These are phyloP conservation scores for Trichophyton simii DNA, from an alignment of 2,329 filamentous ascomycete species.

Conservation along the genomic window DNA sequence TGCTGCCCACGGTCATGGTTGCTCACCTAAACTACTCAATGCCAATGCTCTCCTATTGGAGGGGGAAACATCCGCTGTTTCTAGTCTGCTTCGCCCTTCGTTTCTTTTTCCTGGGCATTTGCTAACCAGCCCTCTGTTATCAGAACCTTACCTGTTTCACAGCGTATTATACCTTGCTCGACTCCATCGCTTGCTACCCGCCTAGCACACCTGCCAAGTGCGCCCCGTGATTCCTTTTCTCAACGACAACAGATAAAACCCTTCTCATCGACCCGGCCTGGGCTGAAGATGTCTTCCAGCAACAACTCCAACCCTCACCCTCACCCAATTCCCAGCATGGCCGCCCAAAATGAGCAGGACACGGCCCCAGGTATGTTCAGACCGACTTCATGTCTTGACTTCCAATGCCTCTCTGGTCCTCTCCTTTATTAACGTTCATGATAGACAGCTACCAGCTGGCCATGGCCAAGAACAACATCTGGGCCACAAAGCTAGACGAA, in stretches of 20 bases:
- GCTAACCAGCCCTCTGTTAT: background rate
- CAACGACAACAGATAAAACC: background rate
- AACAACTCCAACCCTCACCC: background rate
- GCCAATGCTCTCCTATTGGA: background rate
- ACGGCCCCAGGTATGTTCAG: background rate
- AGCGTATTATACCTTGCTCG: background rate
- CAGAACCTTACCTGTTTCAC: conserved; percentile 3
- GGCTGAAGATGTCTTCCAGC: background rate
- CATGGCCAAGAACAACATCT: conserved; percentile 56
- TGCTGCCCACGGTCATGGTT: background rate
- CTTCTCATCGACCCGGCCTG: background rate
- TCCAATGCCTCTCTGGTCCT: background rate
- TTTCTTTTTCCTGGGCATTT: background rate
- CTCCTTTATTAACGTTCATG: conserved; percentile 11
- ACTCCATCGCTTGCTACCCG: conserved; percentile 1
- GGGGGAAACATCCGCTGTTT: background rate
- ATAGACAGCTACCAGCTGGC: conserved; percentile 51
- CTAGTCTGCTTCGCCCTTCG: background rate
- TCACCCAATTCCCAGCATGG: conserved; percentile 5
- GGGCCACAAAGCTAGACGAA: conserved; percentile 52
- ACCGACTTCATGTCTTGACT: background rate
- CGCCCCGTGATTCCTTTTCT: background rate
- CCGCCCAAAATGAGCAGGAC: background rate
- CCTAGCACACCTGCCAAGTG: background rate
- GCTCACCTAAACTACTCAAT: background rate